Evolutionary conservation across 805 yeast species (phyloP).

Genomic region (Ogataea nakhonphanomensis): DNA sequence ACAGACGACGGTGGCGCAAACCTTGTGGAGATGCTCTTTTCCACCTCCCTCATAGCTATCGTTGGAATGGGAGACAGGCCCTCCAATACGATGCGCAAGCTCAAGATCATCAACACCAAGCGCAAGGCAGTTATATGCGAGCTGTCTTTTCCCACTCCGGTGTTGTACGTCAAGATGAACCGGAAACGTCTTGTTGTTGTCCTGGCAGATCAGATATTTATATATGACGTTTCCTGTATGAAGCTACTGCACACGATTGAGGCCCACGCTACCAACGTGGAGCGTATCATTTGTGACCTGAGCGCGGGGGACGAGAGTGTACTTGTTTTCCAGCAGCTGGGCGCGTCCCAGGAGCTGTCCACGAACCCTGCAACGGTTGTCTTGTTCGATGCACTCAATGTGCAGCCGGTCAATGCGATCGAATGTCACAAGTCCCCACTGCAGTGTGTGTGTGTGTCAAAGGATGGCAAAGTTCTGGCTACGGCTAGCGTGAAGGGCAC

Average conservation of each 20-base stretch:
- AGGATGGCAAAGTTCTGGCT: conserved; percentile 77
- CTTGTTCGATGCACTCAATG: conserved; percentile 69
- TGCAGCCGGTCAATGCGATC: conserved; percentile 75
- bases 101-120: conserved; percentile 81
- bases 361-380: conserved; percentile 59
- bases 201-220: conserved; percentile 73
- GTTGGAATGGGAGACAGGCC: conserved; percentile 77
- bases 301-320: conserved; percentile 45
- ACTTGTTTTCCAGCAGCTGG: conserved; percentile 53
- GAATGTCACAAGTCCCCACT: conserved; percentile 83
- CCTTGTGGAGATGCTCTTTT: conserved; percentile 84
- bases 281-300: conserved; percentile 27
- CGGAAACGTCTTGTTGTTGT: conserved; percentile 78
- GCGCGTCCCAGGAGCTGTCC: conserved; percentile 10
- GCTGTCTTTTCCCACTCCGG: conserved; percentile 74
- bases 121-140: conserved; percentile 77
- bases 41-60: conserved; percentile 80
- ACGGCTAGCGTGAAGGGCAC: conserved; percentile 92
- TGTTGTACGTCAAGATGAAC: conserved; percentile 72
- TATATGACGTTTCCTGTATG: conserved; percentile 90
- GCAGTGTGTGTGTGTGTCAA: conserved; percentile 63
- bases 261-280: conserved; percentile 34
- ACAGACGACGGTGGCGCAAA: conserved; percentile 53
- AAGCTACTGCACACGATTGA: conserved; percentile 71
- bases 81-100: conserved; percentile 69